phyloP scores from a whole-genome alignment of 78 protist species.

The Tieghemostelium lacteum region DNA sequence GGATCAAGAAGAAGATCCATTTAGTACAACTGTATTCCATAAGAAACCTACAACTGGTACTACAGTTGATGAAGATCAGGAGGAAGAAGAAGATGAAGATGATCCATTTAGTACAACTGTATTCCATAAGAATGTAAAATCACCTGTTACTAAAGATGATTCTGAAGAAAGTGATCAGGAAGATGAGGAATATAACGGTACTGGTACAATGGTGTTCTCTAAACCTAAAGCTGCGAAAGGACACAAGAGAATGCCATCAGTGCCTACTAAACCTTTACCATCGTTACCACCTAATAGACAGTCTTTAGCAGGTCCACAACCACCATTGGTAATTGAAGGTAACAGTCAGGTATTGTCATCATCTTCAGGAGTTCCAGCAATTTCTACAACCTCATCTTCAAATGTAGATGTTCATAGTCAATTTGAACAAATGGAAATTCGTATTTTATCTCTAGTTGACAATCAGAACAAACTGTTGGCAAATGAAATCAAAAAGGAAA shows the following conservation, averaged over 20 bases:
- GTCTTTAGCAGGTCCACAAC: background rate
- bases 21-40: slow-evolving; percentile 48
- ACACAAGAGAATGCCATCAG: background rate
- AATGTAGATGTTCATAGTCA: background rate
- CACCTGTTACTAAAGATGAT: background rate
- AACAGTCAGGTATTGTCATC: no score
- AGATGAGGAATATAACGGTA: slow-evolving; percentile 29
- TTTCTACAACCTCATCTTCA: no score
- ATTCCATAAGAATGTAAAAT: slow-evolving; percentile 11
- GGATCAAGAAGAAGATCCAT: slow-evolving; percentile 26
- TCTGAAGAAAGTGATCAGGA: slow-evolving; percentile 8
- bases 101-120: slow-evolving; percentile 73
- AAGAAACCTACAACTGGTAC: background rate
- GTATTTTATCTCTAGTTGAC: slow-evolving; percentile 7
- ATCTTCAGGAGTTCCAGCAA: no score
- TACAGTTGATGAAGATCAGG: background rate
- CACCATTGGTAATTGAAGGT: no score
- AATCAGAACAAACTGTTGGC: background rate
- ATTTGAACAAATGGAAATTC: slow-evolving; percentile 6
- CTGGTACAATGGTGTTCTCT: slow-evolving; percentile 61
- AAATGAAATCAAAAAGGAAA: slow-evolving; percentile 22
- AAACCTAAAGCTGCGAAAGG: background rate
- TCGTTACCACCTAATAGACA: slow-evolving; percentile 19
- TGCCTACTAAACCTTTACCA: slow-evolving; percentile 59
- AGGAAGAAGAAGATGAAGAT: slow-evolving; percentile 41